Conservation (phyloP, 2,329 filamentous ascomycete genomes). For the Fragosphaeria purpurea region DNA sequence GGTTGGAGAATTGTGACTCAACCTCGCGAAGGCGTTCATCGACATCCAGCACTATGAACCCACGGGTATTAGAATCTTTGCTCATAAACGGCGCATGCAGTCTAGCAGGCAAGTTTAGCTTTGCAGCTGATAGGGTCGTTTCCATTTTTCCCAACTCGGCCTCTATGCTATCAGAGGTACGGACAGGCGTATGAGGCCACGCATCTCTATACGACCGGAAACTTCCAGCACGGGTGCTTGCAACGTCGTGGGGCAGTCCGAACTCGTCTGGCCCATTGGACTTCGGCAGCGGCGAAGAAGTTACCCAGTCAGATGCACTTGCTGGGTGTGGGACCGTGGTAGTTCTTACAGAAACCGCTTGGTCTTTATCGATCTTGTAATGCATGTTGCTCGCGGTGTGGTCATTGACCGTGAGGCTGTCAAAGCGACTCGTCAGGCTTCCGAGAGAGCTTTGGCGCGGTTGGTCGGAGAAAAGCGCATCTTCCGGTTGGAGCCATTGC, state of each 20-base stretch:
- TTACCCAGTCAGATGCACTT: too few species aligned
- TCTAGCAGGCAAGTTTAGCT: constrained; percentile 33
- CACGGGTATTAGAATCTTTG: constrained; percentile 61
- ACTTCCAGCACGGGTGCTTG: too few species aligned
- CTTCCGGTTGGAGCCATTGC: not conserved
- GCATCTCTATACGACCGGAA: too few species aligned
- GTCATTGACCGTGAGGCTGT: constrained; percentile 30
- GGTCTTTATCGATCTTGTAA: constrained; percentile 3
- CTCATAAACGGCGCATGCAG: constrained; percentile 23
- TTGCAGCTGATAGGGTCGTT: constrained; percentile 22
- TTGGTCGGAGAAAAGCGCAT: not conserved
- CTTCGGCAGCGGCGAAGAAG: too few species aligned
- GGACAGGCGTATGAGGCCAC: not conserved
- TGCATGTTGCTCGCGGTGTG: constrained; percentile 10
- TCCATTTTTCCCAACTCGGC: constrained; percentile 16
- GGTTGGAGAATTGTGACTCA: constrained; percentile 60
- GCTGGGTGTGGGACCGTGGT: too few species aligned
- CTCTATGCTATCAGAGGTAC: not conserved
- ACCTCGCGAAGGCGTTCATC: constrained; percentile 67
- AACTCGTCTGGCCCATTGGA: too few species aligned
- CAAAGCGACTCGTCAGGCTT: constrained; percentile 22
- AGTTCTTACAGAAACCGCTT: too few species aligned
- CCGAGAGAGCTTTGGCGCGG: constrained; percentile 32
- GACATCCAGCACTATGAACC: constrained; percentile 65
- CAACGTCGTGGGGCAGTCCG: too few species aligned